phyloP scores from a whole-genome alignment of 2,329 filamentous ascomycete species.

The Emericellopsis cladophorae region DNA sequence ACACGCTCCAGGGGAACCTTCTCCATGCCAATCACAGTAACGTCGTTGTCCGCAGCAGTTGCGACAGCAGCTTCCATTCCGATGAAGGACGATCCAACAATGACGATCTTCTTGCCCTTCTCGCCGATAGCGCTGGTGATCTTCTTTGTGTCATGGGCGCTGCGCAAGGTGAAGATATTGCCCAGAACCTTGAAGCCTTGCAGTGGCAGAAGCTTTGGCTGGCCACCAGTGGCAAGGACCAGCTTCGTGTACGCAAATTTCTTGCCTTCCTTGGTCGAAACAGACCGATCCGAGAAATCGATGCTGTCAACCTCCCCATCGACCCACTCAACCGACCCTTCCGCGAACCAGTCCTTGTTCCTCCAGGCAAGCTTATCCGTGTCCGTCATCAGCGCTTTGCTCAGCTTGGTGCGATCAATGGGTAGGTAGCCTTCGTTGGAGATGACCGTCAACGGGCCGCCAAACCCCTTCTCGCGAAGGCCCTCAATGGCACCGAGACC shows the following conservation, averaged over 20 bases:
- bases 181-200: slow-evolving; percentile 74
- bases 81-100: slow-evolving; percentile 91
- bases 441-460: slow-evolving; percentile 70
- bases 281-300: slow-evolving; percentile 61
- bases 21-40: slow-evolving; percentile 84
- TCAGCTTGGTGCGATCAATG: slow-evolving; percentile 90
- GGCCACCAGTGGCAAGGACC: slow-evolving; percentile 79
- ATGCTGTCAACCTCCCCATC: slow-evolving; percentile 57
- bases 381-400: slow-evolving; percentile 83
- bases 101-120: slow-evolving; percentile 79
- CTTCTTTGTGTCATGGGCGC: slow-evolving; percentile 60
- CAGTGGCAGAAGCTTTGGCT: slow-evolving; percentile 61
- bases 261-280: slow-evolving; percentile 62
- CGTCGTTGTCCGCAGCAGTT: slow-evolving; percentile 63
- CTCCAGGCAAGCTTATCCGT: slow-evolving; percentile 66
- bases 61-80: slow-evolving; percentile 96
- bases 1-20: slow-evolving; percentile 73
- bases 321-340: slow-evolving; percentile 42
- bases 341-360: slow-evolving; percentile 64
- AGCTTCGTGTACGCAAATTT: slow-evolving; percentile 75
- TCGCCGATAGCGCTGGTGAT: slow-evolving; percentile 73
- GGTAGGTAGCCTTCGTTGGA: slow-evolving; percentile 74
- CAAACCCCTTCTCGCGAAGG: slow-evolving; percentile 70
- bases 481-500: slow-evolving; percentile 72
- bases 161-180: slow-evolving; percentile 80